Conservation (phyloP, 2,329 filamentous ascomycete genomes). For the Phaeosphaeria sp. region DNA sequence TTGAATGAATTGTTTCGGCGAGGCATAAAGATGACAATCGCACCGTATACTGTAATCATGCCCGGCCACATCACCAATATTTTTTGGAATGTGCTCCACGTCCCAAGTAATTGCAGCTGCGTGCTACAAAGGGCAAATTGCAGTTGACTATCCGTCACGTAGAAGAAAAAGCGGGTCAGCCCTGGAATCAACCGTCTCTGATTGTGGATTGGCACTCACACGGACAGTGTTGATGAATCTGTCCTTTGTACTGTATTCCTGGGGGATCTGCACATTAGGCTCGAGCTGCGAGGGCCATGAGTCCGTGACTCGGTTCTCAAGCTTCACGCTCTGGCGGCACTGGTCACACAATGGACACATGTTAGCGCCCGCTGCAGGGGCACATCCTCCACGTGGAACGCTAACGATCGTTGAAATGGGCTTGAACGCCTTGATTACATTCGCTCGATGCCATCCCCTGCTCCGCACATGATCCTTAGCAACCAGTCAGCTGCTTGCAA, state of each 20-base stretch:
- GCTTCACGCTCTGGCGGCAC: not conserved
- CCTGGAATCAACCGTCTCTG: too few species aligned
- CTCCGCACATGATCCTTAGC: not conserved
- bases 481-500: not conserved
- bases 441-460: not conserved
- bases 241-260: too few species aligned
- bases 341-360: not conserved
- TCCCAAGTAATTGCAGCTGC: not conserved
- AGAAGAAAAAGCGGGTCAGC: too few species aligned
- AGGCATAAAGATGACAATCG: not conserved
- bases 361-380: conserved; percentile 1
- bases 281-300: not conserved
- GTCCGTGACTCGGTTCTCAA: not conserved
- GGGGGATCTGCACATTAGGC: not conserved
- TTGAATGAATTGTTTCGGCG: not conserved
- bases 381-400: not conserved
- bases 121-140: too few species aligned
- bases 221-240: too few species aligned
- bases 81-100: too few species aligned
- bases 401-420: not conserved
- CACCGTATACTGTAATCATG: not conserved
- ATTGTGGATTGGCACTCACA: too few species aligned
- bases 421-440: not conserved
- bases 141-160: too few species aligned
- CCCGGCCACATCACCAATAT: not conserved